phyloP scores from a whole-genome alignment of 1,139 yeast genomes.

The Kodamaea alishanica region DNA sequence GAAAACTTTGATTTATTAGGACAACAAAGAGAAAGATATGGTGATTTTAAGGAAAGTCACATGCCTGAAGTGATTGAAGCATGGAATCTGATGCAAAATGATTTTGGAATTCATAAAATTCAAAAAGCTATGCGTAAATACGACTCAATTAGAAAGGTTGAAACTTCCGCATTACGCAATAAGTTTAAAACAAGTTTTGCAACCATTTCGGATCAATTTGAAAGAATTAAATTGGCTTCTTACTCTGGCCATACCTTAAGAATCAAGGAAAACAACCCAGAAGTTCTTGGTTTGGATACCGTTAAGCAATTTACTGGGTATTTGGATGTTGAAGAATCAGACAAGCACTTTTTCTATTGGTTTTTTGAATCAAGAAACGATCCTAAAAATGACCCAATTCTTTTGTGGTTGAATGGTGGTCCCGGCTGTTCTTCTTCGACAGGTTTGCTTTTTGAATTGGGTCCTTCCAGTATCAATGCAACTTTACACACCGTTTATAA shows the following conservation, averaged over 20 bases:
- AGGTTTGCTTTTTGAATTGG: conserved; percentile 64
- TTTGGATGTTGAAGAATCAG: conserved; percentile 51
- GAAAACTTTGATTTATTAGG: conserved; percentile 4
- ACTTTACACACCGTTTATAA: conserved; percentile 51
- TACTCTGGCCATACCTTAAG: conserved; percentile 39
- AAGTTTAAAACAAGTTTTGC: conserved; percentile 8
- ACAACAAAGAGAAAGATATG: conserved; percentile 8
- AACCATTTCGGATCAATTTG: conserved; percentile 9
- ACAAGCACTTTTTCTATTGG: conserved; percentile 80
- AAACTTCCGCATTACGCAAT: conserved; percentile 13
- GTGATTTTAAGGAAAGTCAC: conserved; percentile 5
- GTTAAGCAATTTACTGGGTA: conserved; percentile 66
- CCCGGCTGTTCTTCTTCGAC: conserved; percentile 73
- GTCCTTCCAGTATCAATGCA: conserved; percentile 54
- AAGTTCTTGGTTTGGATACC: conserved; percentile 47
- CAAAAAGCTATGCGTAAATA: conserved; percentile 19
- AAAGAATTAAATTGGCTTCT: conserved; percentile 11
- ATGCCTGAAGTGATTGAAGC: conserved; percentile 14
- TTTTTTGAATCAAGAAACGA: conserved; percentile 64
- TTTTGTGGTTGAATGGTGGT: conserved; percentile 73
- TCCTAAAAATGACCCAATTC: conserved; percentile 49
- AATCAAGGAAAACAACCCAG: conserved; percentile 40
- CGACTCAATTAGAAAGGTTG: conserved; percentile 12
- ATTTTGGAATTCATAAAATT: conserved; percentile 17
- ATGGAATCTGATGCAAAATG: conserved; percentile 26